Evolutionary conservation across 495 filamentous ascomycete species (phyloP).

Genomic region (Penicillium psychrofluorescens): DNA sequence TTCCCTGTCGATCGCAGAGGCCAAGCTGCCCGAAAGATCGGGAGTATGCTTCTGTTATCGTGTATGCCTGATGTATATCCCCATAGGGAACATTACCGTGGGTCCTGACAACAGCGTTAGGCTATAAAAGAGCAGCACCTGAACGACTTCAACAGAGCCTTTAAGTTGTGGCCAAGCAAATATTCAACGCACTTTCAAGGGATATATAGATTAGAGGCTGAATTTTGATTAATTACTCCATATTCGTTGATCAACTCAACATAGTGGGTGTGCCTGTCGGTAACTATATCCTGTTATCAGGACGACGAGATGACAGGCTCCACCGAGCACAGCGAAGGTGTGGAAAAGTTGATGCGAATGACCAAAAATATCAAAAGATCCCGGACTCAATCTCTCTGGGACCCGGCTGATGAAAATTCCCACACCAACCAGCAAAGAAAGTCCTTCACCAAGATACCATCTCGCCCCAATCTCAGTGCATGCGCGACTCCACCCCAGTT

Average conservation of each 20-base stretch:
- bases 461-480: constrained; percentile 5
- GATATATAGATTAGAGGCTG: no score
- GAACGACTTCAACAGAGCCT: no score
- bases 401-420: constrained; percentile 4
- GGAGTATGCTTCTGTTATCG: no score
- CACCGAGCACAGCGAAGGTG: constrained; percentile 4
- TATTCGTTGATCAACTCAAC: not conserved
- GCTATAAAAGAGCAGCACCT: no score
- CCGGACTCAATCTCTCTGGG: constrained; percentile 8
- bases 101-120: no score
- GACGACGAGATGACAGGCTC: constrained; percentile 4
- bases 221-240: not conserved
- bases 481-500: constrained; percentile 4
- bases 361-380: constrained; percentile 7
- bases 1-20: no score
- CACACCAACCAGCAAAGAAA: constrained; percentile 7
- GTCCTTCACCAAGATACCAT: constrained; percentile 7
- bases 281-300: constrained; percentile 1
- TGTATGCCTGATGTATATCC: no score
- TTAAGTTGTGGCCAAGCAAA: no score
- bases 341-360: constrained; percentile 13
- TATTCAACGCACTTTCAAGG: no score
- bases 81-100: no score
- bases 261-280: not conserved
- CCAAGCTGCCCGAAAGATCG: no score